These are phyloP conservation scores for Botryosphaeria dothidea DNA, from an alignment of 2,329 filamentous ascomycete genomes.

Conservation along the genomic window DNA sequence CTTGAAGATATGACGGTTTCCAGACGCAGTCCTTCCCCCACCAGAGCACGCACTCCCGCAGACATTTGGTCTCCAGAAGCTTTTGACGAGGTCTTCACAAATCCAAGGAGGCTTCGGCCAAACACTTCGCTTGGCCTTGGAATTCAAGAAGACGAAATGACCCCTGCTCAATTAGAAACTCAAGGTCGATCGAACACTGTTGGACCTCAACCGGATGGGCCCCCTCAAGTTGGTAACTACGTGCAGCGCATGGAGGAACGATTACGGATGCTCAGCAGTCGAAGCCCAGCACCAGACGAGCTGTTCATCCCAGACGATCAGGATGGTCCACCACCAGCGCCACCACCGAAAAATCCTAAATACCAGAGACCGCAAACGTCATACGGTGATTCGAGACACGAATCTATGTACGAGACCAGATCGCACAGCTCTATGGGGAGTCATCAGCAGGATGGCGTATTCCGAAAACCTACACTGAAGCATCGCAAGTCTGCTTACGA, in stretches of 20 bases:
- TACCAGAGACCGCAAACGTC: conserved; percentile 38
- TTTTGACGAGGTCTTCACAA: conserved; percentile 62
- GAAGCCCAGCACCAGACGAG: conserved; percentile 42
- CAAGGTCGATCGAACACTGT: conserved; percentile 11
- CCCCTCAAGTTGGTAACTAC: conserved; percentile 79
- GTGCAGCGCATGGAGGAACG: conserved; percentile 90
- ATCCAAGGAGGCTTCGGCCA: conserved; percentile 46
- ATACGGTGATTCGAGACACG: neutral
- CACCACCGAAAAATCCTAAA: conserved; percentile 59
- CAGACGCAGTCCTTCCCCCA: conserved; percentile 47
- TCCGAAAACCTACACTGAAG: conserved; percentile 40
- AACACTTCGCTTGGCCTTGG: conserved; percentile 74
- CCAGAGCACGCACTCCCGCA: conserved; percentile 58
- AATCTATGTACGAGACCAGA: neutral
- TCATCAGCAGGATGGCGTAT: conserved; percentile 26
- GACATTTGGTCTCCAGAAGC: conserved; percentile 91
- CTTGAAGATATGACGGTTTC: conserved; percentile 79
- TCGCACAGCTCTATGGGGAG: conserved; percentile 22
- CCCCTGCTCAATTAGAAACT: neutral
- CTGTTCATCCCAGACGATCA: conserved; percentile 48
- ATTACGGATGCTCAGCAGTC: conserved; percentile 67
- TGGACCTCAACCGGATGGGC: conserved; percentile 52
- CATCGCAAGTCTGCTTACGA: conserved; percentile 79
- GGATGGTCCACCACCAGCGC: conserved; percentile 56
- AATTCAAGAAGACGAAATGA: conserved; percentile 54